Base-by-base conservation (phyloP, 768 basidiomycete species). In the Psilocybe cyanescens region DNA sequence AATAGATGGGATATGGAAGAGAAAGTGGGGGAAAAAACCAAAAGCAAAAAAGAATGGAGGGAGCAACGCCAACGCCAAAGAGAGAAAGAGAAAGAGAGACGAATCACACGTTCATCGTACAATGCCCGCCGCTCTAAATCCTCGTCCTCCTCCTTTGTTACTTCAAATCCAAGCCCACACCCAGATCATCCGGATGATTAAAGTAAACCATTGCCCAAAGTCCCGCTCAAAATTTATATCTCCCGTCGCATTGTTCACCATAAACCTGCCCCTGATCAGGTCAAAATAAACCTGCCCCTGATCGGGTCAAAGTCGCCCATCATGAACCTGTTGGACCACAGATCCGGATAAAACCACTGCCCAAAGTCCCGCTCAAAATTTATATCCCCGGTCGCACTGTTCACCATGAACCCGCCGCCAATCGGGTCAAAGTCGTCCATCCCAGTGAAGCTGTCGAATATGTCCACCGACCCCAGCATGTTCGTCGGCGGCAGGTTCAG, bases 351-450 rank as follows among this genome's bases (percentile, higher is more conserved):
- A 66, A 91, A 90, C 89, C 89, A 91, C 68, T 89, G 86, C 58
- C 87, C 86, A 73, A 91, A 91, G 67, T 90, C 89, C 68, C 87
- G 78, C 72, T 89, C 89, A 65, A 90, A 89, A 68, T 88, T 85
- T 69, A 89, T 73, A 60, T 83, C 77, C 2, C 78, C 79, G 17
- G 51, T 0, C 31, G 3, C n/a, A 37, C 51, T 81, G 78, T n/a
- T 72, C 65, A 47, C 78, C 71, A 68, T 78, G 2, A 24, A 24
- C 24, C 24, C 24, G 24, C 24, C 24, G 24, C 24, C 24, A 24
- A 24, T 24, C 24, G 24, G 24, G 24, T 24, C 24, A 24, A 24
- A 2, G 24, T 24, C 24, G 24, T 24, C 24, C 24, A 24, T 24
- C 24, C 24, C 24, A 24, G 24, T 24, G 24, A 24, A 24, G 24